Evolutionary conservation across 805 yeast genomes (phyloP), one percentile per base, ranked within the genome.

Genomic region (Metschnikowia koreensis): DNA sequence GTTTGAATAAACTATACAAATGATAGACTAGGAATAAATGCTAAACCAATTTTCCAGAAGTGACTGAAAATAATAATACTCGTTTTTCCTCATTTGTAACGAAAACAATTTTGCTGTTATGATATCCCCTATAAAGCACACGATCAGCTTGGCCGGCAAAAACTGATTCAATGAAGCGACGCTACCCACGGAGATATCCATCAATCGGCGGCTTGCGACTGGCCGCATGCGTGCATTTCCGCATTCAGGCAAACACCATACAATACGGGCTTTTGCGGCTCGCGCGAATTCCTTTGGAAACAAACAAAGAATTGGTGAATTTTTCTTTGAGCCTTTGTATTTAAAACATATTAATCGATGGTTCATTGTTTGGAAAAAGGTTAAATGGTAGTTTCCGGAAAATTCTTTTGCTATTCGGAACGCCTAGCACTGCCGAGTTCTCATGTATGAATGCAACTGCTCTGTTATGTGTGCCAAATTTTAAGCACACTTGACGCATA

Each of bases 211-310:
- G 9, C 44, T 31, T 31, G 47, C 26, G 39, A 36, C 38, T 44
- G 47, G 34, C 47, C 41, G 41, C 47, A 44, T 33, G 22, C 41
- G 37, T 27, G 40, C 47, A 26, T 13, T 10, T 27, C 33, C 47
- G 47, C 47, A 22, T 12, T 26, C 6, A 13, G 47, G 7, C 12
- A 22, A 13, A 36, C 6, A 7, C 22, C 39, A 33, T 41, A 28
- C 16, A 41, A 8, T 6, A 16, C n/a, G 34, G 44, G n/a, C 34
- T 10, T 31, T 10, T 31, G 34, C 34, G 34, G 13, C 34, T 31
- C 34, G 34, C 34, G 34, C 34, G 13, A 31, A 9, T 31, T 31
- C 34, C 34, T 10, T 12, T 10, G 6, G 34, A 31, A 31, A 12
- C 13, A 6, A 31, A 31, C 34, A 31, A 31, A 31, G 34, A 31